Percentiles rank a stretch among this genome's conserved stretches.
phyloP scores from a whole-genome alignment of 2,329 filamentous ascomycete genomes.

The Penicillium sp. region DNA sequence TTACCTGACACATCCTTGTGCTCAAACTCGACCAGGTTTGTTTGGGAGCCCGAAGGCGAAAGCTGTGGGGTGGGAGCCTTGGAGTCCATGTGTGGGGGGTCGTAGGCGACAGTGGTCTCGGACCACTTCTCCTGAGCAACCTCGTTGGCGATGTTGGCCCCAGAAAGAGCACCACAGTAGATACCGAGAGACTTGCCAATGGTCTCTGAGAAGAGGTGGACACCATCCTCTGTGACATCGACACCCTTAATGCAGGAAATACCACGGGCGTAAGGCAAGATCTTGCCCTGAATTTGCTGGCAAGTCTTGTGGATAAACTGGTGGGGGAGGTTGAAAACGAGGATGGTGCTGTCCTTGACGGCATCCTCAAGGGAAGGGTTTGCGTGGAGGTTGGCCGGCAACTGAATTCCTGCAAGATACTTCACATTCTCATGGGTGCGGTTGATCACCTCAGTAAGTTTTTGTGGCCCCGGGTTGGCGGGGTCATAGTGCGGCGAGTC shows the following conservation, averaged over 20 bases:
- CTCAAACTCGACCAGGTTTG: constrained; percentile 53
- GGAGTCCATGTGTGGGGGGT: constrained; percentile 86
- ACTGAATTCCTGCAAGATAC: constrained; percentile 84
- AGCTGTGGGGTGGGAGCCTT: constrained; percentile 65
- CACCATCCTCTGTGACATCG: constrained; percentile 80
- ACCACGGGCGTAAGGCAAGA: constrained; percentile 86
- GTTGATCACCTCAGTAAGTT: constrained; percentile 91
- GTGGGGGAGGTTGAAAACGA: constrained; percentile 96
- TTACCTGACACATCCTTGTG: constrained; percentile 71
- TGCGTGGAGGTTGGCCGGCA: constrained; percentile 68
- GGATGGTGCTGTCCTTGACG: constrained; percentile 79
- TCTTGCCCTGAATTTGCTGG: constrained; percentile 79
- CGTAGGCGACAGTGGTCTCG: constrained; percentile 95
- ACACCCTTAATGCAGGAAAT: constrained; percentile 99
- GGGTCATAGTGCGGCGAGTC: constrained; percentile 72
- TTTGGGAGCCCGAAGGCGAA: constrained; percentile 53
- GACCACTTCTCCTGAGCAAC: constrained; percentile 96
- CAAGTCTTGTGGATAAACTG: constrained; percentile 84
- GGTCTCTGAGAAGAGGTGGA: constrained; percentile 89
- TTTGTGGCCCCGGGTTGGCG: constrained; percentile 72
- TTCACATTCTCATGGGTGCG: constrained; percentile 93
- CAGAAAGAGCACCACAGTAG: constrained; percentile 93
- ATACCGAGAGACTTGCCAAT: constrained; percentile 90
- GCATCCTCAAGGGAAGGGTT: constrained; percentile 60
- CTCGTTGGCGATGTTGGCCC: constrained; percentile 94